phyloP scores from a whole-genome alignment of 805 yeast genomes.

The Metschnikowia lunata region DNA sequence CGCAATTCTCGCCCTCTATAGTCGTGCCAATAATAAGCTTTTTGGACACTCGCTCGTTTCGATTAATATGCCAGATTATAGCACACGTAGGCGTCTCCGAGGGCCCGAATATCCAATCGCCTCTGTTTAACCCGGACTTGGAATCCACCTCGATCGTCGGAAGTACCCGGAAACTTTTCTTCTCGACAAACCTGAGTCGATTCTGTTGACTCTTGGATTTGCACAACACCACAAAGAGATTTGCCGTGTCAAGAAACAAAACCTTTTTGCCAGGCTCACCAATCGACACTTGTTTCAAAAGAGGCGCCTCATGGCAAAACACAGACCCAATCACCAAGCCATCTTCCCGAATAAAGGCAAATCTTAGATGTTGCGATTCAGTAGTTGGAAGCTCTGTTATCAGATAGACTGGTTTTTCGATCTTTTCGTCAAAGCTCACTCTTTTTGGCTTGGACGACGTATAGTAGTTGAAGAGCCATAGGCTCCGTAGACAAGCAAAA shows the following conservation, averaged over 20 bases:
- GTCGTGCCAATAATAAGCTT: constrained; percentile 33
- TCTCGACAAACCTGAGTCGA: constrained; percentile 32
- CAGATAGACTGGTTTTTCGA: constrained; percentile 24
- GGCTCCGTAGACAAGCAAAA: constrained; percentile 22
- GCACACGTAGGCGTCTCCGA: constrained; percentile 31
- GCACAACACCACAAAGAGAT: constrained; percentile 29
- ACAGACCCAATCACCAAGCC: constrained; percentile 31
- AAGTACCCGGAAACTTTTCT: constrained; percentile 24
- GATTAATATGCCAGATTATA: constrained; percentile 33
- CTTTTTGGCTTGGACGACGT: constrained; percentile 25
- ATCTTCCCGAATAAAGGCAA: constrained; percentile 31
- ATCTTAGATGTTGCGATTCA: constrained; percentile 7
- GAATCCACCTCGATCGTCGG: constrained; percentile 21
- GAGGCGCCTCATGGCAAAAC: constrained; percentile 21
- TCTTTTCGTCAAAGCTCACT: constrained; percentile 34
- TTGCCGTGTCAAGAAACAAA: constrained; percentile 24
- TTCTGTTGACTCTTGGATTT: constrained; percentile 23
- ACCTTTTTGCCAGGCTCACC: constrained; percentile 33
- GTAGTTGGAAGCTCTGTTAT: constrained; percentile 16
- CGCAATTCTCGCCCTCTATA: constrained; percentile 14
- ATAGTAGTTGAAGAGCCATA: constrained; percentile 32
- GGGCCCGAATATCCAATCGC: constrained; percentile 18
- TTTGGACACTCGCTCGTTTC: constrained; percentile 29
- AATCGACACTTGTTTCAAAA: constrained; percentile 25
- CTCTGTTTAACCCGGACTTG: constrained; percentile 4